Conservation (phyloP, 768 basidiomycete species). For the Saitozyma podzolica region DNA sequence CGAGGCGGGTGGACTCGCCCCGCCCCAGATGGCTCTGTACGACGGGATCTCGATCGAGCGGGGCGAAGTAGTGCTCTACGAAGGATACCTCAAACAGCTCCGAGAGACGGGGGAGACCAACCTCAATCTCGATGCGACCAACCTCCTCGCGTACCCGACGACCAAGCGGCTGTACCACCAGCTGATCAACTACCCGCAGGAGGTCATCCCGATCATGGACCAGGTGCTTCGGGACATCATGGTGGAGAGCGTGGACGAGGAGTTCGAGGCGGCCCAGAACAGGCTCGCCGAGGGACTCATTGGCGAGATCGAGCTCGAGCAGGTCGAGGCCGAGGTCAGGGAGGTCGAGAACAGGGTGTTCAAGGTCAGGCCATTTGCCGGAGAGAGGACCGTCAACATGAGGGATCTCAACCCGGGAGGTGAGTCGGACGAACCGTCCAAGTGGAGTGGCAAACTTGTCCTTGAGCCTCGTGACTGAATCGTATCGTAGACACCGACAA, state of each 20-base stretch:
- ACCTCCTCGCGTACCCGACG: constrained; percentile 81
- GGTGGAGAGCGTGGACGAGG: constrained; percentile 80
- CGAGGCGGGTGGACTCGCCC: constrained; percentile 39
- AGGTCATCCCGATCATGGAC: constrained; percentile 96
- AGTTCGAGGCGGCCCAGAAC: constrained; percentile 52
- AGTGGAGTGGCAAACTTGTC: constrained; percentile 3
- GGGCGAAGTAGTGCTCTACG: constrained; percentile 61
- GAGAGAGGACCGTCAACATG: constrained; percentile 75
- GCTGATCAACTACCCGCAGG: constrained; percentile 90
- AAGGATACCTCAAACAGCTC: constrained; percentile 78
- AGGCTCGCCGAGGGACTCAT: constrained; percentile 55
- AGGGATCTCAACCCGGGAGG: constrained; percentile 90
- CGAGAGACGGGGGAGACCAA: constrained; percentile 88
- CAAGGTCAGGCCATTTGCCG: constrained; percentile 89
- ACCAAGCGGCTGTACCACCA: constrained; percentile 79
- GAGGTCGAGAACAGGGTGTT: constrained; percentile 85
- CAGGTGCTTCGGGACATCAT: constrained; percentile 90
- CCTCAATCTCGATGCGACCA: constrained; percentile 83
- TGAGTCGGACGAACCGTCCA: constrained; percentile 48
- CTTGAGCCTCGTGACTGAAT: constrained; percentile 3
- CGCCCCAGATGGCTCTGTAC: constrained; percentile 44
- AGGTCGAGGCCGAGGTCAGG: constrained; percentile 83
- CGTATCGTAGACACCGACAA: constrained; percentile 83
- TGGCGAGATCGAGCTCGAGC: constrained; percentile 80
- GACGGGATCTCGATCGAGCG: constrained; percentile 43